A percentile compares a stretch with the other conserved stretches of the same genome.
Conservation (phyloP, 2,329 filamentous ascomycete species). For the Fusarium vanettenii region DNA sequence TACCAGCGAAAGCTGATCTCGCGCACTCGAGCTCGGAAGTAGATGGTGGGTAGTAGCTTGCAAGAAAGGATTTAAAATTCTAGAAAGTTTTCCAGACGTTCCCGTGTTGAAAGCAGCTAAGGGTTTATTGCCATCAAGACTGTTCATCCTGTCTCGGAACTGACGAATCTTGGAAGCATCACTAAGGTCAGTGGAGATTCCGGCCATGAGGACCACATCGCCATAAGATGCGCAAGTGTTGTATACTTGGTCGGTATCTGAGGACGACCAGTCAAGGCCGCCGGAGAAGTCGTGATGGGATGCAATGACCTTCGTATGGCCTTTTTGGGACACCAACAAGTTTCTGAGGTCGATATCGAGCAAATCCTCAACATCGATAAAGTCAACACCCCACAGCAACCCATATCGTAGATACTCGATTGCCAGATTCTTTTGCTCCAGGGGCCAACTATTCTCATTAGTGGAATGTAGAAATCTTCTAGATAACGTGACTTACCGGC, state of each 20-base stretch:
- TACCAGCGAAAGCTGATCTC: slow-evolving; percentile 18
- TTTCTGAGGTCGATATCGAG: background rate
- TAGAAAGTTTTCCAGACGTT: slow-evolving; percentile 12
- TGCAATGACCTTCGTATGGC: slow-evolving; percentile 13
- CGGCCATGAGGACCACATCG: slow-evolving; percentile 23
- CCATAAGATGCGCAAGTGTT: slow-evolving; percentile 13
- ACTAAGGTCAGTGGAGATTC: slow-evolving; percentile 9
- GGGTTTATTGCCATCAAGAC: background rate
- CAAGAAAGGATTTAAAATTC: slow-evolving; percentile 24
- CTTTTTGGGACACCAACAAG: background rate
- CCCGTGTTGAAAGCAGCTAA: slow-evolving; percentile 20
- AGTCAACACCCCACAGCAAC: slow-evolving; percentile 19
- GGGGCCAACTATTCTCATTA: slow-evolving; percentile 5
- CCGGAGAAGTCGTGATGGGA: slow-evolving; percentile 25
- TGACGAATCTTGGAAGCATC: slow-evolving; percentile 19
- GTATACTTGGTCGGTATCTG: background rate
- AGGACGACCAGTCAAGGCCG: slow-evolving; percentile 10
- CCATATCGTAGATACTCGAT: slow-evolving; percentile 8
- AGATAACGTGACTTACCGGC: slow-evolving; percentile 2
- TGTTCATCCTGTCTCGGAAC: slow-evolving; percentile 6
- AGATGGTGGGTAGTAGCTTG: slow-evolving; percentile 22
- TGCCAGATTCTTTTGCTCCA: background rate
- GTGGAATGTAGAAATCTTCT: background rate
- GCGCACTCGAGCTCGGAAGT: slow-evolving; percentile 18
- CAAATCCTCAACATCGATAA: slow-evolving; percentile 22